phyloP scores from a whole-genome alignment of 2,329 filamentous ascomycete genomes.

The Plectosphaerella plurivora region DNA sequence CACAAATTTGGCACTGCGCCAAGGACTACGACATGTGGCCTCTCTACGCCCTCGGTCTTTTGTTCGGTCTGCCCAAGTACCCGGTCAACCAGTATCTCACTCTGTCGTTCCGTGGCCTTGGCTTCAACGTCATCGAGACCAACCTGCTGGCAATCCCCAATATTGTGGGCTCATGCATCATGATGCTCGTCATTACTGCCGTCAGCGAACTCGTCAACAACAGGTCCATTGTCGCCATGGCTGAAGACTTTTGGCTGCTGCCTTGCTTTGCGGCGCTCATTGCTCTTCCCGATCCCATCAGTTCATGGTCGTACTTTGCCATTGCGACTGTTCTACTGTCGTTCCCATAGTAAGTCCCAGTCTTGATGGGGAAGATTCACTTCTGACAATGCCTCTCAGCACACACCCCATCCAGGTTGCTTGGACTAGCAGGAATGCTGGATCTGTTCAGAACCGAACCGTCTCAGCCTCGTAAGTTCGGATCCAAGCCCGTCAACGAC shows the following conservation, averaged over 20 bases:
- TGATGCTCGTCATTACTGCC: constrained; percentile 44
- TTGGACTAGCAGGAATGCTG: constrained; percentile 56
- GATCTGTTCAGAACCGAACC: not conserved
- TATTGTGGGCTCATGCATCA: constrained; percentile 32
- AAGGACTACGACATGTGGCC: constrained; percentile 56
- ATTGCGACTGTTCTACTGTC: constrained; percentile 43
- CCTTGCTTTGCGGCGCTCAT: constrained; percentile 42
- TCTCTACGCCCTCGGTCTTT: constrained; percentile 44
- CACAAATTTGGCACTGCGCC: constrained; percentile 41
- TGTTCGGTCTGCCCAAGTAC: constrained; percentile 39
- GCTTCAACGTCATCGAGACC: constrained; percentile 46
- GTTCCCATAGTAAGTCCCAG: constrained; percentile 45
- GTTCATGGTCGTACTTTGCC: constrained; percentile 43
- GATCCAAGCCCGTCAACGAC: constrained; percentile 31
- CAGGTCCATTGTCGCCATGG: constrained; percentile 34
- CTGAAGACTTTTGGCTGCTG: constrained; percentile 26
- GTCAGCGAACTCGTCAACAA: constrained; percentile 40
- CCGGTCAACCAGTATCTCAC: constrained; percentile 48
- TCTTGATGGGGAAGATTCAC: constrained; percentile 25
- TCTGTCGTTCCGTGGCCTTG: constrained; percentile 44
- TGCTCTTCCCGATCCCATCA: constrained; percentile 28
- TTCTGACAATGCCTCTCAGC: constrained; percentile 15
- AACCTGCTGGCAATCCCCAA: constrained; percentile 48
- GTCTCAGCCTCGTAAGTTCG: constrained; percentile 33
- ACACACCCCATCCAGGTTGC: constrained; percentile 51